Evolutionary conservation across 2,329 filamentous ascomycete genomes (phyloP).

Genomic region (Pestalotiopsis fici): DNA sequence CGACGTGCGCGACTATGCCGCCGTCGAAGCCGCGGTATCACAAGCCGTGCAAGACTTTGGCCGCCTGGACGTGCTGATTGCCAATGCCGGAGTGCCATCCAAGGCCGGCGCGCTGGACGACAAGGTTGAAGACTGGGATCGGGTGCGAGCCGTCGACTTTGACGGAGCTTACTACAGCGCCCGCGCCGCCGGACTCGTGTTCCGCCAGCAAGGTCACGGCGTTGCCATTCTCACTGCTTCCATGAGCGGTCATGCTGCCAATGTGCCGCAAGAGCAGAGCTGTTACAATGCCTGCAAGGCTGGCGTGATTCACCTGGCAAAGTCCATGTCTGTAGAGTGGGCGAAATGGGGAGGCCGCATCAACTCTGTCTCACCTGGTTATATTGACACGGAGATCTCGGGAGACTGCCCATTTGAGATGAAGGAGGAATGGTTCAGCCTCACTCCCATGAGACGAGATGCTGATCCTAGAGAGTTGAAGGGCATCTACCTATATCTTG

Average conservation of each 20-base stretch:
- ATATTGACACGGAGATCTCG: slow-evolving; percentile 74
- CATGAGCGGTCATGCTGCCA: slow-evolving; percentile 78
- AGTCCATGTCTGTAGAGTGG: slow-evolving; percentile 76
- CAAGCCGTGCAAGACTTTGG: slow-evolving; percentile 66
- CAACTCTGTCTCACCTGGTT: slow-evolving; percentile 74
- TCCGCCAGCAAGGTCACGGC: slow-evolving; percentile 69
- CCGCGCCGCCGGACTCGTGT: slow-evolving; percentile 68
- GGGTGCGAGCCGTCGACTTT: slow-evolving; percentile 71
- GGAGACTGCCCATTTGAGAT: slow-evolving; percentile 65
- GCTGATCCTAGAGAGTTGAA: slow-evolving; percentile 76
- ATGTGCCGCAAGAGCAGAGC: slow-evolving; percentile 73
- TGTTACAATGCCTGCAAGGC: slow-evolving; percentile 76
- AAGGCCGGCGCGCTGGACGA: slow-evolving; percentile 68
- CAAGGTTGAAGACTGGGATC: slow-evolving; percentile 63
- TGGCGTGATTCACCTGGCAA: slow-evolving; percentile 44
- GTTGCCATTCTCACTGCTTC: slow-evolving; percentile 79
- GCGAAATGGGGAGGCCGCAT: slow-evolving; percentile 60
- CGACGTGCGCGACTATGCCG: slow-evolving; percentile 55
- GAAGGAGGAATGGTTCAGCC: slow-evolving; percentile 41
- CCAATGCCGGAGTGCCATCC: slow-evolving; percentile 78
- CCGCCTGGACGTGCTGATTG: slow-evolving; percentile 76
- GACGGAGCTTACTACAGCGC: slow-evolving; percentile 80
- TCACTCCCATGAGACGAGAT: slow-evolving; percentile 53
- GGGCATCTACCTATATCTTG: slow-evolving; percentile 79
- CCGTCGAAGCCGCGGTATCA: slow-evolving; percentile 51